Evolutionary conservation across 192 early-diverging fungal species (phyloP), one percentile per base, ranked within the genome.

Genomic region (Coemansia sp.): DNA sequence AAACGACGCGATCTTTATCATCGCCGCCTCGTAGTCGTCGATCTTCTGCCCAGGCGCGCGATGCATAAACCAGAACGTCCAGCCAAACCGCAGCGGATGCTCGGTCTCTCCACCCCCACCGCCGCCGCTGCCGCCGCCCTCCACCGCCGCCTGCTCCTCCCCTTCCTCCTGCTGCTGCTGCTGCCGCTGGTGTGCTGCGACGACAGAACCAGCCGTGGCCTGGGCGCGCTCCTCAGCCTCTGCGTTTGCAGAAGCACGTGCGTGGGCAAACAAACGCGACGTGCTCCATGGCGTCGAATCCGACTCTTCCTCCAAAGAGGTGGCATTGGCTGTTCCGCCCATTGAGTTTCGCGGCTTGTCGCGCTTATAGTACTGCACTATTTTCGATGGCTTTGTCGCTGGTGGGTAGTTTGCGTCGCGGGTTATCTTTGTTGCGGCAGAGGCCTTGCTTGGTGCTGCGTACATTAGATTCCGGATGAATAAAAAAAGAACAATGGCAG

Each of bases 21-120:
- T 95, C 1, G 83, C 83, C 39, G 85, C 86, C 67, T 90, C 92
- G 78, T 98, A 98, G 82, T 94, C 88, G 69, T 83, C 64, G 55
- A 94, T 89, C 70, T 93, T 95, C 58, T 88, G 83, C 42, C 91
- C 87, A 1, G 93, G 91, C 29, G 87, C 82, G 29, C 94, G 89
- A 82, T 95, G 93, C 90, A 95, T 95, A 61, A 91, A 95, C 90
- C 90, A 95, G 75, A 93, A 93, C 25, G 92, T 88, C 93, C 93
- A 95, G 9, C 89, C 82, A 61, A 85, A 90, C 39, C 83, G 87
- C 62, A 95, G 80, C 42, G 89, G 85, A 52, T 91, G 91, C 50
- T 69, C 67, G 14, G 16, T 13, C 13, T 42, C 39, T 42, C 16
- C 39, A 3, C 4, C 8, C 30, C 30, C 30, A 18, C 45, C n/a